phyloP scores from a whole-genome alignment of 768 basidiomycete genomes.

The Leccinum pellstonianum region DNA sequence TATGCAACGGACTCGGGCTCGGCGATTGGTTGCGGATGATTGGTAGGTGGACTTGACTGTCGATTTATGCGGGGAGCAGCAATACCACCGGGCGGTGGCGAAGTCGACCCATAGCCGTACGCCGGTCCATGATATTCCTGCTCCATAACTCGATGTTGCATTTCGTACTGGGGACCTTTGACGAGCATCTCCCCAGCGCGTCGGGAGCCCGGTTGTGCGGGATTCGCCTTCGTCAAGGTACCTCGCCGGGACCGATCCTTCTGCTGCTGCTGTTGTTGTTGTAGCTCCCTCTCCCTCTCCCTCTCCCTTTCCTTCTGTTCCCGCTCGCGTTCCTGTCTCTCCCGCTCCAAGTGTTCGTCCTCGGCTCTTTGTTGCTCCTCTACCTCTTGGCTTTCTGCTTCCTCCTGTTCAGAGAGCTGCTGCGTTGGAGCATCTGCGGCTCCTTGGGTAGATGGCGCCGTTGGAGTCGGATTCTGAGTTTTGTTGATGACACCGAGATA shows the following conservation, averaged over 20 bases:
- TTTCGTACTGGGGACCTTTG: conserved; percentile 87
- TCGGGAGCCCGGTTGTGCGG: conserved; percentile 45
- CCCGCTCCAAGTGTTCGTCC: conserved; percentile 46
- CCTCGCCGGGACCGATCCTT: conserved; percentile 41
- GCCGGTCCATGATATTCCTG: conserved; percentile 65
- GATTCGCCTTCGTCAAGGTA: conserved; percentile 66
- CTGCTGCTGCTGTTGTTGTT: conserved; percentile 38
- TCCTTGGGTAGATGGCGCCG: conserved; percentile 35
- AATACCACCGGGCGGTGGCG: conserved; percentile 24
- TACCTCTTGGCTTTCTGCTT: conserved; percentile 39
- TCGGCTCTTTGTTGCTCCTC: conserved; percentile 42
- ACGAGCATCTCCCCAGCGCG: conserved; percentile 85
- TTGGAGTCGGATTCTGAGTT: conserved; percentile 53
- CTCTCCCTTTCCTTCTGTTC: conserved; percentile 40
- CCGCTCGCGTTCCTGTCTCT: conserved; percentile 55
- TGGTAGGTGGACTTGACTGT: conserved; percentile 27
- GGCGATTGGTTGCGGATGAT: conserved; percentile 29
- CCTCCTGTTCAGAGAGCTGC: conserved; percentile 35
- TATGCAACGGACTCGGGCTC: conserved; percentile 32
- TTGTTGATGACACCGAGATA: conserved; percentile 98
- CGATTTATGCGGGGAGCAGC: conserved; percentile 24
- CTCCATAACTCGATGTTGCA: conserved; percentile 91
- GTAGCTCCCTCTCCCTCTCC: conserved; percentile 30
- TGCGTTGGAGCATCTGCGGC: conserved; percentile 25
- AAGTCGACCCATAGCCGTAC: conserved; percentile 27